Percentiles rank a stretch among this genome's conserved stretches.
Conservation (phyloP, 306 rosid genomes). For the Malus sieversii region DNA sequence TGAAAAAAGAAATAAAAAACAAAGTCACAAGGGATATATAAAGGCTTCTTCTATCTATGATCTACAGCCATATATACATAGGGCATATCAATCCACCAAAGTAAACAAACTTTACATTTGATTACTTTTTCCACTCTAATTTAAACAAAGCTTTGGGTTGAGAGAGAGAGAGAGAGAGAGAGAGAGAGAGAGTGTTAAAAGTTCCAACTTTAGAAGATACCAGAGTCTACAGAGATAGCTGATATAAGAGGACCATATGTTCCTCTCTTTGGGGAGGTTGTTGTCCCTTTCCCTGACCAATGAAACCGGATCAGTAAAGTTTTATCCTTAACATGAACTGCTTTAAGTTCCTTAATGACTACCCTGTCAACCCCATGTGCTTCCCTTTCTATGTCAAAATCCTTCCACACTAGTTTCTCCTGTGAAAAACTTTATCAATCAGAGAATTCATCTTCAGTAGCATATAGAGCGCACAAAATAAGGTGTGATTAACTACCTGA, state of each 20-base stretch:
- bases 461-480: neutral
- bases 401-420: conserved; percentile 31
- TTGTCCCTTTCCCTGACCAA: conserved; percentile 62
- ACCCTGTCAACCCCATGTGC: conserved; percentile 28
- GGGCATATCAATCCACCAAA: no score
- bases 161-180: no score
- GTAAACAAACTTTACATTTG: no score
- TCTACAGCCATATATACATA: neutral
- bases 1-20: neutral
- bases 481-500: conserved; percentile 35
- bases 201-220: neutral
- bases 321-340: conserved; percentile 22
- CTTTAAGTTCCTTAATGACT: conserved; percentile 7
- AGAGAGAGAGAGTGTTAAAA: no score
- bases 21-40: neutral
- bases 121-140: no score
- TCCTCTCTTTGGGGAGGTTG: conserved; percentile 3
- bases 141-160: no score
- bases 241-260: conserved; percentile 18
- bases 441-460: neutral
- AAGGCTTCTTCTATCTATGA: neutral
- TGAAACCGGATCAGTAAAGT: conserved; percentile 37
- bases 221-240: conserved; percentile 15
- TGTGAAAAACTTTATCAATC: conserved; percentile 13
- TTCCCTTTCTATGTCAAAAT: conserved; percentile 37